These are phyloP conservation scores for Neofusicoccum parvum DNA, from an alignment of 2,329 filamentous ascomycete species.

Conservation along the genomic window DNA sequence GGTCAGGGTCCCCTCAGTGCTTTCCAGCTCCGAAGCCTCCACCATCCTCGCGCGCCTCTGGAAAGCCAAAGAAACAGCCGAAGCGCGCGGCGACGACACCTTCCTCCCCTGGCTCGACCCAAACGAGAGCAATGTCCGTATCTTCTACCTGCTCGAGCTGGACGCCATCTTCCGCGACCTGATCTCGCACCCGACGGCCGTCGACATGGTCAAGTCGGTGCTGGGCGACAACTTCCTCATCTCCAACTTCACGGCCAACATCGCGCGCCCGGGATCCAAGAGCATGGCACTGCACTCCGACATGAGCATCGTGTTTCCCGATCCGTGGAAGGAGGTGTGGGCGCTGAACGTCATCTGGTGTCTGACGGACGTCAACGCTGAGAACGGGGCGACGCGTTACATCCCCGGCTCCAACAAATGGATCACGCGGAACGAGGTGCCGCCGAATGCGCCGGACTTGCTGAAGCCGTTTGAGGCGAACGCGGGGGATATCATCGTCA, in stretches of 20 bases:
- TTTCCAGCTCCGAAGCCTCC: conserved; percentile 25
- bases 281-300: conserved; percentile 37
- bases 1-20: conserved; percentile 30
- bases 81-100: conserved; percentile 29
- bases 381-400: conserved; percentile 32
- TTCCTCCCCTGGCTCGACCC: conserved; percentile 32
- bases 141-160: conserved; percentile 37
- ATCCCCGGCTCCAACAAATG: conserved; percentile 26
- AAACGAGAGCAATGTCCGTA: conserved; percentile 33
- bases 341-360: conserved; percentile 34
- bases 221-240: conserved; percentile 36
- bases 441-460: conserved; percentile 30
- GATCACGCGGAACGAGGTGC: conserved; percentile 21
- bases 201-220: conserved; percentile 33
- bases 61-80: conserved; percentile 29
- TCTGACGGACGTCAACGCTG: conserved; percentile 32
- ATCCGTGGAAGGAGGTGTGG: conserved; percentile 34
- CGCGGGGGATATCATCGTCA: conserved; percentile 36
- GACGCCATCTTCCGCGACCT: conserved; percentile 33
- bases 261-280: conserved; percentile 36
- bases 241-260: conserved; percentile 41
- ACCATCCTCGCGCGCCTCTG: conserved; percentile 29
- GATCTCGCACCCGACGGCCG: conserved; percentile 31
- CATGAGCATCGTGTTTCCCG: conserved; percentile 35
- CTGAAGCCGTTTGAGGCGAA: conserved; percentile 37